Evolutionary conservation across 192 early-diverging fungal genomes (phyloP).

Genomic region (Thoreauomyces humboldtii): DNA sequence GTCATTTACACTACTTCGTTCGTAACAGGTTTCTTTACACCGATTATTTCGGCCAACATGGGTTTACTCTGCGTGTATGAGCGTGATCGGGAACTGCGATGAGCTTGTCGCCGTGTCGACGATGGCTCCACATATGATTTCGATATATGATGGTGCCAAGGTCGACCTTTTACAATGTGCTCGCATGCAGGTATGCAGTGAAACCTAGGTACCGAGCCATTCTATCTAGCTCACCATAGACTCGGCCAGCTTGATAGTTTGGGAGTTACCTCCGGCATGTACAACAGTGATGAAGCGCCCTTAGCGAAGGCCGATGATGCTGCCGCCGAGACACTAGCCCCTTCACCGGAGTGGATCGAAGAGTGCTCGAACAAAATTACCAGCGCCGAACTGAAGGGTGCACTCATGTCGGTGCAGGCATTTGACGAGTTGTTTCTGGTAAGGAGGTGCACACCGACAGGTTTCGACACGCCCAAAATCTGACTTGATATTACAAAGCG

Average conservation of each 20-base stretch:
- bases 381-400: constrained; percentile 62
- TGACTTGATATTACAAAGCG: too few species aligned
- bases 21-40: constrained; percentile 50
- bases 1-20: constrained; percentile 10
- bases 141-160: constrained; percentile 68
- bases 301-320: background rate
- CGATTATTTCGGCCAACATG: constrained; percentile 72
- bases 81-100: constrained; percentile 76
- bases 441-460: too few species aligned
- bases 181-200: constrained; percentile 64
- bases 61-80: constrained; percentile 78
- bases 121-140: constrained; percentile 41
- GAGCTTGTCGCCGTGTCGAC: constrained; percentile 56
- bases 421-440: constrained; percentile 80
- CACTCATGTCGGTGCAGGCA: constrained; percentile 50
- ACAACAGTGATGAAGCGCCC: background rate
- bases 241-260: constrained; percentile 67
- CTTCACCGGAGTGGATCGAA: constrained; percentile 6
- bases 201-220: constrained; percentile 3
- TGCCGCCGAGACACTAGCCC: background rate
- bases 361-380: constrained; percentile 48
- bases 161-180: constrained; percentile 73
- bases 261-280: constrained; percentile 51
- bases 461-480: too few species aligned
- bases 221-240: background rate